Conservation (phyloP, 2,329 filamentous ascomycete species). For the Venturia effusa region DNA sequence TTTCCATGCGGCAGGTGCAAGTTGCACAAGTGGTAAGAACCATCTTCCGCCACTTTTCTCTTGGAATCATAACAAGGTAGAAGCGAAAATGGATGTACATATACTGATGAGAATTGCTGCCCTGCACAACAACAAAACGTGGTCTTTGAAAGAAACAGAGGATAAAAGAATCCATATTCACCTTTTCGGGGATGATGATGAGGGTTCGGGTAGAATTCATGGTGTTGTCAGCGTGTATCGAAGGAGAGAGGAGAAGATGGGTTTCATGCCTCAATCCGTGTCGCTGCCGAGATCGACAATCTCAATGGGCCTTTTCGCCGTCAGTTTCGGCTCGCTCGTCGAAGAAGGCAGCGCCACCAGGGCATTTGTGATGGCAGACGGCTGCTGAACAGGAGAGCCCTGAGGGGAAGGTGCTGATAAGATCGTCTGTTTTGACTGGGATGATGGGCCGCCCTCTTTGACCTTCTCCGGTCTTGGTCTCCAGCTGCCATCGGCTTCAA, state of each 20-base stretch:
- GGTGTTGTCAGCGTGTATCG: background rate
- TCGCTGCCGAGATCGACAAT: constrained; percentile 2
- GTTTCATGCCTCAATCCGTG: background rate
- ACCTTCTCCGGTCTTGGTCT: constrained; percentile 29
- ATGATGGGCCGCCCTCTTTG: background rate
- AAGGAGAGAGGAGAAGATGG: background rate
- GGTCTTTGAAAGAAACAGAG: background rate
- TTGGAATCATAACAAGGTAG: background rate
- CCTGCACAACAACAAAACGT: background rate
- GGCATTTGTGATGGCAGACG: background rate
- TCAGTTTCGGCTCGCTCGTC: background rate
- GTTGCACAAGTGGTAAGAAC: background rate
- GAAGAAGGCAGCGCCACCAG: background rate
- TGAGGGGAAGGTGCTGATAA: background rate
- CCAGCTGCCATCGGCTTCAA: constrained; percentile 58
- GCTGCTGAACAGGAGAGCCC: background rate
- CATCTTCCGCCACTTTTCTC: background rate
- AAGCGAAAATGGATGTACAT: background rate
- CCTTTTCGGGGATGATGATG: background rate
- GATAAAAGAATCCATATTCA: background rate
- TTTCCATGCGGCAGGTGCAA: background rate
- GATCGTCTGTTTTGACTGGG: background rate
- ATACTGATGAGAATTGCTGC: background rate
- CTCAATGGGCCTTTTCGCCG: background rate
- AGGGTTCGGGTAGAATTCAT: background rate